Evolutionary conservation across 148 eudicot species (phyloP).

Genomic region (Pouteria glomerata): DNA sequence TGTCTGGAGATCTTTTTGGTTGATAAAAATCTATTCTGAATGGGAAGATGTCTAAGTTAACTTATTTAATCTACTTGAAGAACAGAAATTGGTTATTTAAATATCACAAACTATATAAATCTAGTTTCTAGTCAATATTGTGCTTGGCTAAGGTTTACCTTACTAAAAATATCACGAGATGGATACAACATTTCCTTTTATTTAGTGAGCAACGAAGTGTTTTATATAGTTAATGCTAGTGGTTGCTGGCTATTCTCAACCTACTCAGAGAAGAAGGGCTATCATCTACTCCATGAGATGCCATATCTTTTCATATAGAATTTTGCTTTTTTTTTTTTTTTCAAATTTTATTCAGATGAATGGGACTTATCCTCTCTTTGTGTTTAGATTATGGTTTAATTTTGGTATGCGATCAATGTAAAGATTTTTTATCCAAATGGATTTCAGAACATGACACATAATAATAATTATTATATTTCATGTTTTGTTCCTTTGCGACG

Average conservation of each 20-base stretch:
- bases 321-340: background rate
- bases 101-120: background rate
- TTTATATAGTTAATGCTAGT: no score
- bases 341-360: no score
- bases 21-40: background rate
- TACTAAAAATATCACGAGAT: background rate
- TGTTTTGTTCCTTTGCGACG: no score
- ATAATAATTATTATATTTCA: no score
- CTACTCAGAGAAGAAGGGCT: background rate
- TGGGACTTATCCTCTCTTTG: background rate
- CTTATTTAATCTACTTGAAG: background rate
- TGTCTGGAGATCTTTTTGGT: background rate
- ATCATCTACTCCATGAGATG: background rate
- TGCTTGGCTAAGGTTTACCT: background rate
- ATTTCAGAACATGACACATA: no score
- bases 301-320: background rate
- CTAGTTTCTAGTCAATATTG: background rate
- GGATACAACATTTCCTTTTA: background rate
- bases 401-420: no score
- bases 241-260: no score
- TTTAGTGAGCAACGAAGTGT: background rate
- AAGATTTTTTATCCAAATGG: no score
- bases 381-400: no score
- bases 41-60: background rate
- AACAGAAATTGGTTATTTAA: background rate